phyloP scores from a whole-genome alignment of 1,139 yeast species.

The Suhomyces wounanorum region DNA sequence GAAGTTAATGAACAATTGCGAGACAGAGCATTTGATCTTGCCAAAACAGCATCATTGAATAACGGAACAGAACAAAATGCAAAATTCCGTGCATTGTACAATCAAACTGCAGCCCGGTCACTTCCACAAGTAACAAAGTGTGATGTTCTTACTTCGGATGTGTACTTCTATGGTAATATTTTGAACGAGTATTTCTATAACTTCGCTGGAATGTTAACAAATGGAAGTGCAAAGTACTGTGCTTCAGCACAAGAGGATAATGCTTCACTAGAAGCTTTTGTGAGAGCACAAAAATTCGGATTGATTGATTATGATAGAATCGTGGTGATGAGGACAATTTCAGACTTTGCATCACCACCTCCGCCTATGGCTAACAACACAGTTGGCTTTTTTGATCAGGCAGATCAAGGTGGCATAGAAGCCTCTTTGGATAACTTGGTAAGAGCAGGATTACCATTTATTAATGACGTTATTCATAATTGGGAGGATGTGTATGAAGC shows the following conservation, averaged over 20 bases:
- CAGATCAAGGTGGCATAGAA: conserved; percentile 53
- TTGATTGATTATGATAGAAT: conserved; percentile 59
- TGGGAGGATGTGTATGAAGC: conserved; percentile 51
- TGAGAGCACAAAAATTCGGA: conserved; percentile 57
- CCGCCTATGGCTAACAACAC: conserved; percentile 45
- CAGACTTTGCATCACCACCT: conserved; percentile 63
- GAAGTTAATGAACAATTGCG: conserved; percentile 61
- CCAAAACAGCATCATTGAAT: conserved; percentile 43
- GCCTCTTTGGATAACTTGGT: conserved; percentile 56
- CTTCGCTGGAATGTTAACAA: conserved; percentile 53
- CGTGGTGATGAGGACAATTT: conserved; percentile 63
- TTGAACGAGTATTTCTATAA: conserved; percentile 53
- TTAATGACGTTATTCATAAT: conserved; percentile 53
- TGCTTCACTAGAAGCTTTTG: conserved; percentile 61
- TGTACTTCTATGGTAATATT: conserved; percentile 56
- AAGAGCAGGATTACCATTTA: conserved; percentile 56
- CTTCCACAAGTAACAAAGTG: conserved; percentile 54
- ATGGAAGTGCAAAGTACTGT: conserved; percentile 62
- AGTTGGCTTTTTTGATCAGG: conserved; percentile 51
- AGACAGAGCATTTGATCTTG: conserved; percentile 58
- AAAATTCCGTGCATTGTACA: conserved; percentile 50
- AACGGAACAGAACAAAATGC: conserved; percentile 50
- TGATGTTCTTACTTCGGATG: conserved; percentile 64
- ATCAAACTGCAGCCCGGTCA: conserved; percentile 49
- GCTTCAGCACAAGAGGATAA: conserved; percentile 71